A percentile compares a stretch with the other conserved stretches of the same genome.
These are phyloP conservation scores for Primulina huaijiensis DNA, from an alignment of 257 asterid genomes.

Conservation along the genomic window DNA sequence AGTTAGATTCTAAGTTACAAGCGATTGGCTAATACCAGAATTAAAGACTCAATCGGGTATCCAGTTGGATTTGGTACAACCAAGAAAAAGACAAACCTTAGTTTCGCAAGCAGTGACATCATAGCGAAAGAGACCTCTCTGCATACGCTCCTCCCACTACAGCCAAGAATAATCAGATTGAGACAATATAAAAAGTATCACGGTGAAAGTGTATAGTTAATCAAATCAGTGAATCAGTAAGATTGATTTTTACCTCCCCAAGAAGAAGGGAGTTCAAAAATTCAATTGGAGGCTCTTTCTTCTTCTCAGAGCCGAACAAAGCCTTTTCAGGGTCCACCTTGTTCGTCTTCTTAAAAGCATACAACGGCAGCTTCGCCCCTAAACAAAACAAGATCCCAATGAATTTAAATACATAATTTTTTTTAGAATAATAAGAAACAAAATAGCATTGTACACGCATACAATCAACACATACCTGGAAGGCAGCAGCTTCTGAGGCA, in stretches of 20 bases:
- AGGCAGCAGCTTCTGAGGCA: slow-evolving; percentile 81
- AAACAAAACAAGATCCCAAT: slow-evolving; percentile 20
- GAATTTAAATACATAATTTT: not conserved
- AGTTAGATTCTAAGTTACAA: not conserved
- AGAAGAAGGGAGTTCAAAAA: slow-evolving; percentile 72
- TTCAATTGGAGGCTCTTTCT: slow-evolving; percentile 48
- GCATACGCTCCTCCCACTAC: slow-evolving; percentile 96
- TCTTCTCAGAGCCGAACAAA: slow-evolving; percentile 30
- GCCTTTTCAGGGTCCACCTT: slow-evolving; percentile 35
- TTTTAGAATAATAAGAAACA: not conserved
- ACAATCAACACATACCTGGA: slow-evolving; percentile 43
- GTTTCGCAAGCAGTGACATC: slow-evolving; percentile 98
- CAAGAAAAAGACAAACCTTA: slow-evolving; percentile 47
- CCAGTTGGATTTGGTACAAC: not conserved
- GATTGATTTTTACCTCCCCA: slow-evolving; percentile 49
- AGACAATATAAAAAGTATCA: slow-evolving; percentile 19
- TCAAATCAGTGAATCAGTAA: not conserved
- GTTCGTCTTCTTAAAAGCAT: slow-evolving; percentile 55
- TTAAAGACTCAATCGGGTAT: not conserved
- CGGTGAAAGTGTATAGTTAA: not conserved
- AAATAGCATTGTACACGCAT: not conserved
- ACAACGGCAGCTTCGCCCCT: slow-evolving; percentile 83
- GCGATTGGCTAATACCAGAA: not conserved
- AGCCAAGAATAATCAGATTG: slow-evolving; percentile 28
- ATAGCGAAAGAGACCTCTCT: slow-evolving; percentile 94